A percentile compares a stretch with the other conserved stretches of the same genome.
Evolutionary conservation across 2,329 filamentous ascomycete species (phyloP).

Genomic region (Eutypa lata): DNA sequence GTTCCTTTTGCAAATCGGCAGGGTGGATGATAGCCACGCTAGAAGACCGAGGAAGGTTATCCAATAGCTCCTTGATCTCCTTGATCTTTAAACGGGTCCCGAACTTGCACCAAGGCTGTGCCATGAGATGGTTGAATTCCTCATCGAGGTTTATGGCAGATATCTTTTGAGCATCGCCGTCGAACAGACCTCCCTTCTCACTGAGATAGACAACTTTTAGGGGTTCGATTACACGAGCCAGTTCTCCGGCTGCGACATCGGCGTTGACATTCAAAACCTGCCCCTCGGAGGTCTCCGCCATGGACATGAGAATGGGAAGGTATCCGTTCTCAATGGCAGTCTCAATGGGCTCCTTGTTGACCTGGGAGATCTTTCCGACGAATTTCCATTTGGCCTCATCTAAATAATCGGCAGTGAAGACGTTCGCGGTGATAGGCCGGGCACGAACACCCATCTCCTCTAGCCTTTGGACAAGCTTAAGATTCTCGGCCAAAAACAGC

Average conservation of each 20-base stretch:
- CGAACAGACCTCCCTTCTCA: conserved; percentile 94
- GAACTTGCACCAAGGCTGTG: conserved; percentile 90
- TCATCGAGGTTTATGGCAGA: conserved; percentile 96
- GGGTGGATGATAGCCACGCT: conserved; percentile 98
- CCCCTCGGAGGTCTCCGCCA: conserved; percentile 89
- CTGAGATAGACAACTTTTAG: conserved; percentile 98
- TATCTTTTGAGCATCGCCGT: conserved; percentile 91
- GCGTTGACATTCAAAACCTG: conserved; percentile 97
- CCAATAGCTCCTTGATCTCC: conserved; percentile 92
- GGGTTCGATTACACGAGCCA: conserved; percentile 84
- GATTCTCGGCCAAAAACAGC: conserved; percentile 92
- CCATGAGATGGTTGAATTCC: conserved; percentile 91
- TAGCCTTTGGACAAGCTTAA: conserved; percentile 85
- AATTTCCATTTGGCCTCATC: conserved; percentile 95
- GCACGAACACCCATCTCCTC: conserved; percentile 88
- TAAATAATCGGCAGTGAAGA: conserved; percentile 90
- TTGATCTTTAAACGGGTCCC: conserved; percentile 95
- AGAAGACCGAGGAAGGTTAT: conserved; percentile 83
- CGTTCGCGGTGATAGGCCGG: conserved; percentile 82
- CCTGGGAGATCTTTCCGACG: conserved; percentile 91
- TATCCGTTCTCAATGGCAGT: conserved; percentile 87
- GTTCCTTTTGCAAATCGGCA: conserved; percentile 89
- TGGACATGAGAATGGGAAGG: conserved; percentile 89
- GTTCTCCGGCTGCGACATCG: conserved; percentile 90
- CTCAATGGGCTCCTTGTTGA: conserved; percentile 88